phyloP scores from a whole-genome alignment of 2,329 filamentous ascomycete genomes.

The Fusarium floridanum region DNA sequence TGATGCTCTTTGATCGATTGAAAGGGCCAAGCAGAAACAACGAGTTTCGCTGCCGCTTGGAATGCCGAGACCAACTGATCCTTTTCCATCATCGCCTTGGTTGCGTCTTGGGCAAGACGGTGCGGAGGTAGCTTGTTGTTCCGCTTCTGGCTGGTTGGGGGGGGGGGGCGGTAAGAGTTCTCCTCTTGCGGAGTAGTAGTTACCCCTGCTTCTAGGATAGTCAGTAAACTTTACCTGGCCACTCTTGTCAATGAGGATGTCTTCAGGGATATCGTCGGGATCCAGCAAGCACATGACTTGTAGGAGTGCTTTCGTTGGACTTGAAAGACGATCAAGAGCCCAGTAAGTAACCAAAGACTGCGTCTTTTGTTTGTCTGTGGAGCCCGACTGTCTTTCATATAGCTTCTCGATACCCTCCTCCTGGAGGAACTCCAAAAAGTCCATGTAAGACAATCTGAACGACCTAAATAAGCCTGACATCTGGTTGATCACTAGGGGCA shows the following conservation, averaged over 20 bases:
- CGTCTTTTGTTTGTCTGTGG: not conserved
- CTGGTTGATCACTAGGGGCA: not conserved
- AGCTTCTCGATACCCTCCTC: not conserved
- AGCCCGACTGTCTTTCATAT: not conserved
- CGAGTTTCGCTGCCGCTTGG: not conserved
- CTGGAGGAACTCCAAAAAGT: not conserved
- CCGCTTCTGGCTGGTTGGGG: not conserved
- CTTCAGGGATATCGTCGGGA: not conserved
- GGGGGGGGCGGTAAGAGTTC: not conserved
- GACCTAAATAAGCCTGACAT: not conserved
- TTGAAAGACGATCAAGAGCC: not conserved
- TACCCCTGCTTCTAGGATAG: not conserved
- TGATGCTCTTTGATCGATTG: not conserved
- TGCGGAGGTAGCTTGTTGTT: not conserved
- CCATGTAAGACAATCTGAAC: not conserved
- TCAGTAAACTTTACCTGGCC: fast-evolving
- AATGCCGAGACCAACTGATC: not conserved
- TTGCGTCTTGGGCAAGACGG: not conserved
- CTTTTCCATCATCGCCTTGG: not conserved
- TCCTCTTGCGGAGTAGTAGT: not conserved
- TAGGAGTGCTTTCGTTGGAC: not conserved
- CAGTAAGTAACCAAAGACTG: not conserved
- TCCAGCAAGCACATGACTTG: not conserved
- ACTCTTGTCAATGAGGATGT: not conserved
- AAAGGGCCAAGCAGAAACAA: not conserved